Evolutionary conservation across 768 basidiomycete genomes (phyloP), one percentile per base, ranked within the genome.

Genomic region (Kwoniella pini): DNA sequence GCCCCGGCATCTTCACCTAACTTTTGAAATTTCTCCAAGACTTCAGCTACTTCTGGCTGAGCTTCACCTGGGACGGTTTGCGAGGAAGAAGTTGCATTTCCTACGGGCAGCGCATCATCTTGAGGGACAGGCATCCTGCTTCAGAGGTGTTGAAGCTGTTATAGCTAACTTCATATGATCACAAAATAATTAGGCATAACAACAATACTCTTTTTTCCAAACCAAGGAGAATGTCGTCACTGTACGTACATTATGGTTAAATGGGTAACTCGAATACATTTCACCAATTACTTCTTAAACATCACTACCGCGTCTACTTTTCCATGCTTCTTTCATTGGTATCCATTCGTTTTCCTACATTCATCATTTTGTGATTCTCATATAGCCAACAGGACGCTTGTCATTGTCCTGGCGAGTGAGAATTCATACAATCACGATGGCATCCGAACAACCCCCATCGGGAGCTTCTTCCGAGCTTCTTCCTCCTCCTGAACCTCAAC

Each of bases 11-110:
- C 70, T 17, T 66, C 60, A 15, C 70, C 70, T 30, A 72, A 61
- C 33, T 66, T 62, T 33, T 62, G 54, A 39, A 78, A 71, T 63
- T 72, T 72, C 33, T 69, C 69, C 5, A 77, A 46, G 5, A 78
- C 51, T 30, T 76, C 72, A 28, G 67, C 40, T 0, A 66, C 59
- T 2, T 49, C 49, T 17, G 64, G 60, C 36, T 45, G 62, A 40
- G 49, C 30, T 24, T 46, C 40, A 4, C 53, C 50, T 33, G 59
- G 56, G n/a, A 40, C 38, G 21, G 62, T 62, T 19, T 63, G 54
- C 3, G 65, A 59, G 1, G 65, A 53, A 9, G 70, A 60, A 33
- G 55, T 43, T 12, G 61, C 44, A 40, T 58, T 61, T 12, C 39
- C 57, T 38, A 45, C 62, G 13, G 67, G 67, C 7, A 71, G 50